phyloP scores from a whole-genome alignment of 140 eudicot genomes.

The Oenanthe javanica region DNA sequence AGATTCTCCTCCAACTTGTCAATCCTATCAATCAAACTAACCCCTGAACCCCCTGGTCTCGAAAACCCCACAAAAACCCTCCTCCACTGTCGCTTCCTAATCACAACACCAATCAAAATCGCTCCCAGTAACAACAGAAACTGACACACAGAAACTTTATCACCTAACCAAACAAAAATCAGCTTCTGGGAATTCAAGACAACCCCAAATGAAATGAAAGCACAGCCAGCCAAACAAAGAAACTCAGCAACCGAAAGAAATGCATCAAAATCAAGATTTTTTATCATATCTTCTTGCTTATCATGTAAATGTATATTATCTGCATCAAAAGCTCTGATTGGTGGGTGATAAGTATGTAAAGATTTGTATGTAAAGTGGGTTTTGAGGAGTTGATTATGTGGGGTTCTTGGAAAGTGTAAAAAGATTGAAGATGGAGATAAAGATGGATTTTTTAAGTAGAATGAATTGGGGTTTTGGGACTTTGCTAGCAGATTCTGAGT shows the following conservation, averaged over 20 bases:
- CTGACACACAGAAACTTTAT: slow-evolving; percentile 48
- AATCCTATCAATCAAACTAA: slow-evolving; percentile 67
- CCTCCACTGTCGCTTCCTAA: slow-evolving; percentile 74
- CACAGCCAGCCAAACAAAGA: slow-evolving; percentile 47
- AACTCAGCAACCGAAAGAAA: slow-evolving; percentile 51
- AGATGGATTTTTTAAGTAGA: slow-evolving; percentile 22
- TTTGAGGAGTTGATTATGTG: slow-evolving; percentile 1
- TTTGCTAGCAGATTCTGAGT: slow-evolving; percentile 38
- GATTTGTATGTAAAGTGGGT: slow-evolving; percentile 1
- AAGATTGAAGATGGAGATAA: slow-evolving; percentile 4
- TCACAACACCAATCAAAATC: slow-evolving; percentile 54
- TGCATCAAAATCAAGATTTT: slow-evolving; percentile 35
- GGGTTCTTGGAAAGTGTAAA: neutral
- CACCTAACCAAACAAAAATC: slow-evolving; percentile 44
- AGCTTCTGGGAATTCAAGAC: slow-evolving; percentile 41
- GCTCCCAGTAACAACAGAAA: slow-evolving; percentile 50
- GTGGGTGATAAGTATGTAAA: slow-evolving; percentile 2
- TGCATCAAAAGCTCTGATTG: slow-evolving; percentile 26
- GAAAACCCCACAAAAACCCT: slow-evolving; percentile 40
- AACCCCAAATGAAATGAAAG: slow-evolving; percentile 35
- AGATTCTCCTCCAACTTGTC: slow-evolving; percentile 87
- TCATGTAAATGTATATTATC: slow-evolving; percentile 3
- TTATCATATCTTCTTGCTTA: neutral
- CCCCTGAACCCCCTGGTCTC: slow-evolving; percentile 32
- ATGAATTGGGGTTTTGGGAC: slow-evolving; percentile 23